phyloP scores from a whole-genome alignment of 2,329 filamentous ascomycete genomes.

The Sphaerulina musiva region DNA sequence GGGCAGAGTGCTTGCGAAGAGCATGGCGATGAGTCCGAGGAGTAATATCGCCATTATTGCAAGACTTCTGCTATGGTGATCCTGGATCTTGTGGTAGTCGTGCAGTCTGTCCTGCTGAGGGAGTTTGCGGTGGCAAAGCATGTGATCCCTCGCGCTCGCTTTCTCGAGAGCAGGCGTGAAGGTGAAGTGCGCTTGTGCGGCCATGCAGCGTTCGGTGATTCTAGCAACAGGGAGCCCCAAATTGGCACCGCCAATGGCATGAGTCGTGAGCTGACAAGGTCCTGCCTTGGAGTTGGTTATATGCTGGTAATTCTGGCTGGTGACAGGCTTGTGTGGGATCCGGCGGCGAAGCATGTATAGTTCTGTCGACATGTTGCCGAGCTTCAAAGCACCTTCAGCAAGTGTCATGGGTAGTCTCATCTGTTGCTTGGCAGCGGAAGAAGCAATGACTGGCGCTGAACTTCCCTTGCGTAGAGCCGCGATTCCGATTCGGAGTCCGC shows the following conservation, averaged over 20 bases:
- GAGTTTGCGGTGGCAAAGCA: constrained; percentile 23
- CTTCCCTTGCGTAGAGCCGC: constrained; percentile 16
- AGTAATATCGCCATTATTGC: not conserved
- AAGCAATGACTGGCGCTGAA: not conserved
- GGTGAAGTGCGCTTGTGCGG: not conserved
- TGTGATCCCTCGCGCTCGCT: constrained; percentile 10
- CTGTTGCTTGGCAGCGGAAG: not conserved
- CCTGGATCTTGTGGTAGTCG: constrained; percentile 5
- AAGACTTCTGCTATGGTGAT: not conserved
- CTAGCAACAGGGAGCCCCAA: constrained; percentile 13
- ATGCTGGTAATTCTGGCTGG: constrained; percentile 7
- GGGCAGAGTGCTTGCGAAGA: not conserved
- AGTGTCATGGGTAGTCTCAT: constrained; percentile 5
- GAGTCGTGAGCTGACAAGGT: constrained; percentile 5
- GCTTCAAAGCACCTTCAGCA: constrained; percentile 24
- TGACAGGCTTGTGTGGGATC: constrained; percentile 3
- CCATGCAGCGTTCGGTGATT: not conserved
- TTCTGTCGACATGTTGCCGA: constrained; percentile 12
- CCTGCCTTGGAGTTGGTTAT: constrained; percentile 5
- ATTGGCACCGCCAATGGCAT: constrained; percentile 28
- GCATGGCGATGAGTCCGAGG: not conserved
- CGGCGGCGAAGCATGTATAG: constrained; percentile 11
- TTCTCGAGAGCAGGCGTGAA: not conserved
- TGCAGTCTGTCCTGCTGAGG: constrained; percentile 1
- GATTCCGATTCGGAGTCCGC: constrained; percentile 7